A percentile compares a stretch with the other conserved stretches of the same genome.
Conservation (phyloP, 176 grass and related monocot species). For the Eremochloa ophiuroides region DNA sequence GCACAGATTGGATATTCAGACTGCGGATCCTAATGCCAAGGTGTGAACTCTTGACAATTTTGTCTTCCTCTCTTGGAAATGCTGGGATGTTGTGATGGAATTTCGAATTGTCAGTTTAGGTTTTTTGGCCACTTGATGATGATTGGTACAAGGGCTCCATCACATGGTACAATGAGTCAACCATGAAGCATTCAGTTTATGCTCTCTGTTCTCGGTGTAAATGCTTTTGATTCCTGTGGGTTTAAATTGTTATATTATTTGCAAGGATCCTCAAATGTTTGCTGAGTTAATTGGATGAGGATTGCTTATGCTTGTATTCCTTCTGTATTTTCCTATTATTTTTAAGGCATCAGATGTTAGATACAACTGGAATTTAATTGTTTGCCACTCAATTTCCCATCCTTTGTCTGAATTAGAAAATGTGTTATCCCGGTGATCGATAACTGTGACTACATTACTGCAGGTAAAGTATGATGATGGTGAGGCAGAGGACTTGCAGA, state of each 20-base stretch:
- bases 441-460: conserved; percentile 15
- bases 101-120: conserved; percentile 38
- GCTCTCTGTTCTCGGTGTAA: conserved; percentile 9
- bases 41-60: conserved; percentile 26
- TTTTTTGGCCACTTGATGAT: conserved; percentile 94
- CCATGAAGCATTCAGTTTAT: conserved; percentile 77
- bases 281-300: neutral
- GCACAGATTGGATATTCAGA: conserved; percentile 66
- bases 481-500: conserved; percentile 63
- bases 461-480: conserved; percentile 90
- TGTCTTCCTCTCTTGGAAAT: neutral
- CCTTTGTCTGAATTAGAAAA: neutral
- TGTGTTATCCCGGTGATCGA: neutral
- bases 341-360: neutral
- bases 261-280: neutral
- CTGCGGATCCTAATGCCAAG: conserved; percentile 62
- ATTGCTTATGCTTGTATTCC: neutral
- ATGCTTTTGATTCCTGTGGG: neutral
- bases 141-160: conserved; percentile 94
- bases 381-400: conserved; percentile 8
- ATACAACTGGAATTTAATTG: neutral
- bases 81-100: neutral
- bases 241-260: neutral
- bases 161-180: conserved; percentile 43
- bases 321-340: neutral